Evolutionary conservation across 176 grass and related monocot genomes (phyloP).

Genomic region (Metroxylon sagu): DNA sequence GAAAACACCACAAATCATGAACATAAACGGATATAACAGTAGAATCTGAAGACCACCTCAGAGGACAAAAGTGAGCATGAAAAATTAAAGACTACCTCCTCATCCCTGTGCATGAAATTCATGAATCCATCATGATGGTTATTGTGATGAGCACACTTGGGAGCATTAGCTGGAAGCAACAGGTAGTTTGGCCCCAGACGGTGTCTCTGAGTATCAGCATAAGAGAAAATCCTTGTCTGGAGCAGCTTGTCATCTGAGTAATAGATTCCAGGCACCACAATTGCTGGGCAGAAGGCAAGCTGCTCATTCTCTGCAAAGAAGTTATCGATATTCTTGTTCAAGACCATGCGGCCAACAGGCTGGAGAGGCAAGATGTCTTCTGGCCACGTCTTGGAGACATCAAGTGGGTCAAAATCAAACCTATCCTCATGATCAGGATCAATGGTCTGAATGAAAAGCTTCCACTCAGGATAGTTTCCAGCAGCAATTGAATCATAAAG

Average conservation of each 20-base stretch:
- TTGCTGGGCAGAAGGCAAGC: constrained; percentile 3
- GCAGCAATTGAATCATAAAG: background rate
- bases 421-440: background rate
- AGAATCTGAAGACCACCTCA: no score
- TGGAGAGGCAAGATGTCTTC: constrained; percentile 3
- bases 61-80: background rate
- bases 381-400: background rate
- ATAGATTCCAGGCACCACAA: constrained; percentile 2
- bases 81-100: background rate
- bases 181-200: background rate
- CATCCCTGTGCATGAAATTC: constrained; percentile 2
- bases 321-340: constrained; percentile 1
- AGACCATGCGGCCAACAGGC: background rate
- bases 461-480: constrained; percentile 2
- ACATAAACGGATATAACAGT: background rate
- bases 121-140: background rate
- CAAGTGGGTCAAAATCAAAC: background rate
- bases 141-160: constrained; percentile 3
- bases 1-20: constrained; percentile 9
- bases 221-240: no score
- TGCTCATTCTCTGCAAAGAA: constrained; percentile 10
- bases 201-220: background rate
- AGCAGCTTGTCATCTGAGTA: no score
- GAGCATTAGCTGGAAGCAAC: background rate
- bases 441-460: constrained; percentile 1